Conservation (phyloP, 2,329 filamentous ascomycete genomes). For the Xylaria sp. region DNA sequence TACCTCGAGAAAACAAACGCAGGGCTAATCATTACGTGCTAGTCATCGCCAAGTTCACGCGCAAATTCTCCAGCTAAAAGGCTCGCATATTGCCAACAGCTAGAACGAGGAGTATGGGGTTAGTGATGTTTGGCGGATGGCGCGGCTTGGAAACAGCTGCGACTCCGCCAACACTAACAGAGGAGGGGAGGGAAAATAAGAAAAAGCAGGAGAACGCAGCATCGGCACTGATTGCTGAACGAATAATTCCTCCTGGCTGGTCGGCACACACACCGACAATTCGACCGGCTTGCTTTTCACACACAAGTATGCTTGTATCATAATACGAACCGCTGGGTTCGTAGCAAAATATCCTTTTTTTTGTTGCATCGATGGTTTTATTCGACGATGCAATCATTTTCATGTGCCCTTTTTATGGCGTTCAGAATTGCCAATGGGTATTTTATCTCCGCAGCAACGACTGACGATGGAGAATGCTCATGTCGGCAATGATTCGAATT, state of each 20-base stretch:
- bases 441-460: background rate
- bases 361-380: background rate
- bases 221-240: conserved; percentile 9
- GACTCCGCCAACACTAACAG: conserved; percentile 20
- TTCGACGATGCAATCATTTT: background rate
- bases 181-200: background rate
- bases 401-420: background rate
- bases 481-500: background rate
- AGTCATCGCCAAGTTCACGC: conserved; percentile 95
- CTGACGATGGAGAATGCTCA: background rate
- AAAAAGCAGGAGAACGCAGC: conserved; percentile 1
- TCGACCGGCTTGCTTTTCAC: conserved; percentile 1
- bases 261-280: conserved; percentile 9
- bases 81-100: background rate
- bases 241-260: conserved; percentile 4
- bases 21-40: conserved; percentile 16
- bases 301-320: conserved; percentile 24
- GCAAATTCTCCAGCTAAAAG: conserved; percentile 68
- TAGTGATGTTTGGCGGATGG: conserved; percentile 17
- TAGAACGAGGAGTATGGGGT: conserved; percentile 5
- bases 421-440: background rate
- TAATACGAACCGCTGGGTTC: conserved; percentile 25
- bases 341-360: conserved; percentile 22
- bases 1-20: conserved; percentile 13
- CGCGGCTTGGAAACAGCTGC: conserved; percentile 24